Conservation (phyloP, 768 basidiomycete species). For the Lactarius quietus region DNA sequence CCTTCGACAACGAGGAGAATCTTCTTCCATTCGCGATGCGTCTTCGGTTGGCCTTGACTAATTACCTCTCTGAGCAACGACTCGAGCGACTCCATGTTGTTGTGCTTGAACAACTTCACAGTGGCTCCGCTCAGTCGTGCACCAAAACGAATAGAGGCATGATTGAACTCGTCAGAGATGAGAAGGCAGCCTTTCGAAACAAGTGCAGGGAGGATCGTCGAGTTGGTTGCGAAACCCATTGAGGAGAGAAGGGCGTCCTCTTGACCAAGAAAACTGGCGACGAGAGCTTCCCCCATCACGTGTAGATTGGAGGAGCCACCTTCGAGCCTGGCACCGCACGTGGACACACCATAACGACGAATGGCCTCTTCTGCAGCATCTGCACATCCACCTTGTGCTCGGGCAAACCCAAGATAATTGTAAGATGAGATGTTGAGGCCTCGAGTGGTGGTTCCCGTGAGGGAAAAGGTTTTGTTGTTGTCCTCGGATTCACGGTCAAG, state of each 20-base stretch:
- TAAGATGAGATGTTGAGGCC: conserved; percentile 97
- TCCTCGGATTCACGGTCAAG: conserved; percentile 83
- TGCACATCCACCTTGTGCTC: conserved; percentile 87
- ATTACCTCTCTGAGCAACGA: conserved; percentile 81
- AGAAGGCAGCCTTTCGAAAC: conserved; percentile 89
- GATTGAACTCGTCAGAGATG: conserved; percentile 96
- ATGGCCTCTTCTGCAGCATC: conserved; percentile 89
- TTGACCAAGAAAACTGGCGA: conserved; percentile 84
- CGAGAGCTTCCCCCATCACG: conserved; percentile 72
- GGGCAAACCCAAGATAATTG: conserved; percentile 98
- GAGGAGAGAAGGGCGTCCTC: conserved; percentile 90
- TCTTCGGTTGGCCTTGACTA: conserved; percentile 96
- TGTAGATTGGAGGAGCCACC: conserved; percentile 86
- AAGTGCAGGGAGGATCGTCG: conserved; percentile 88
- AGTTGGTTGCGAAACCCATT: conserved; percentile 96
- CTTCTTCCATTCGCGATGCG: conserved; percentile 98
- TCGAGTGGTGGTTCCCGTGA: conserved; percentile 79
- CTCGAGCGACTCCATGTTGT: conserved; percentile 85
- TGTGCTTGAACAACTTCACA: conserved; percentile 95
- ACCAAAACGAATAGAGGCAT: conserved; percentile 92
- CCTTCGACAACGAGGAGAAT: conserved; percentile 94
- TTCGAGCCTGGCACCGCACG: conserved; percentile 75
- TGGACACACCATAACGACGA: conserved; percentile 73
- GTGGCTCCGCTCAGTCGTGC: conserved; percentile 84
- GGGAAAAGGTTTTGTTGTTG: conserved; percentile 71